Evolutionary conservation across 176 grass and related monocot genomes (phyloP).

Genomic region (Zoysia japonica): DNA sequence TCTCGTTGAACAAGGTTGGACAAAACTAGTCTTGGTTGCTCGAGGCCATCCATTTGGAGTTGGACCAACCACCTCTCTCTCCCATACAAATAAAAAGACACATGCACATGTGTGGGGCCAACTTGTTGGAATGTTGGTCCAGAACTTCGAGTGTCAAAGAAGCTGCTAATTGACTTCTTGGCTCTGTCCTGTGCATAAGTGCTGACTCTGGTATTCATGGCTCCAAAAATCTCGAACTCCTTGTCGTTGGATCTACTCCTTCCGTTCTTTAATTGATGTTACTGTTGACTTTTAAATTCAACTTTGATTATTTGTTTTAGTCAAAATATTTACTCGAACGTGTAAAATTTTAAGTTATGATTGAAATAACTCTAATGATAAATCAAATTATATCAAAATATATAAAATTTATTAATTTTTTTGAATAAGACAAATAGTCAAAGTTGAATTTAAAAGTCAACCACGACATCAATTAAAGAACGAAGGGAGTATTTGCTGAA

Average conservation of each 20-base stretch:
- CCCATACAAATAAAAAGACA: neutral
- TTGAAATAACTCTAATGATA: no score
- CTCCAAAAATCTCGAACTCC: neutral
- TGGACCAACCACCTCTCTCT: neutral
- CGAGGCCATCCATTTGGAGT: neutral
- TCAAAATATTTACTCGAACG: no score
- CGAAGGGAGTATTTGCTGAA: neutral
- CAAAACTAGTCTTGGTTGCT: constrained; percentile 46
- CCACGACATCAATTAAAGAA: no score
- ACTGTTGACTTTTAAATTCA: no score
- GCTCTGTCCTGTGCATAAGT: neutral
- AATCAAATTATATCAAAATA: no score
- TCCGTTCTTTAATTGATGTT: no score
- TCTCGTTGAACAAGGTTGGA: constrained; percentile 51
- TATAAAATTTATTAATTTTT: no score
- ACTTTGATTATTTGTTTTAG: no score
- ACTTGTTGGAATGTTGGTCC: neutral
- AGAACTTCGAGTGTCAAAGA: constrained; percentile 20
- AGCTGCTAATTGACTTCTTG: neutral
- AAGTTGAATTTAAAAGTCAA: no score
- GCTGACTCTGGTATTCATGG: neutral
- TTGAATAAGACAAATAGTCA: no score
- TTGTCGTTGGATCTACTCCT: neutral
- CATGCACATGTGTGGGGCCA: constrained; percentile 17
- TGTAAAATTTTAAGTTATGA: no score